These are phyloP conservation scores for Echites panduratus DNA, from an alignment of 257 asterid genomes.

Conservation along the genomic window DNA sequence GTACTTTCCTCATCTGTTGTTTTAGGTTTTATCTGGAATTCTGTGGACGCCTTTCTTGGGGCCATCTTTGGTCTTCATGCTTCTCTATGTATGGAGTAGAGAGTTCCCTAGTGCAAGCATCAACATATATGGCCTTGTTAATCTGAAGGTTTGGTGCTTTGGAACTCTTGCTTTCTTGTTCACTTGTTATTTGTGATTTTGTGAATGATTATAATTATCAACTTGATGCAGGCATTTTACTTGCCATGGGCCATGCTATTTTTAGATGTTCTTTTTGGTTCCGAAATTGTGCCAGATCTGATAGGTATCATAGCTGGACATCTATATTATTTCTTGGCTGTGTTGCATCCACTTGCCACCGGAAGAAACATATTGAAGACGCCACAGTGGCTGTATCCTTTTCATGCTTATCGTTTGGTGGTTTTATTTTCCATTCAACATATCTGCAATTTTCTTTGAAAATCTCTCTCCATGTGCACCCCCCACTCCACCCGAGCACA, in stretches of 20 bases:
- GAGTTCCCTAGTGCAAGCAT: constrained; percentile 81
- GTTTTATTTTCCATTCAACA: neutral
- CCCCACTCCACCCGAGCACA: neutral
- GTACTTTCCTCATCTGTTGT: constrained; percentile 14
- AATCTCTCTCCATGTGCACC: neutral
- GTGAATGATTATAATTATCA: constrained; percentile 7
- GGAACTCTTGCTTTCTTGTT: neutral
- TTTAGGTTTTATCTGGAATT: constrained; percentile 69
- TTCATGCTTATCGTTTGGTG: neutral
- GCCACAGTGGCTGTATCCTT: constrained; percentile 87
- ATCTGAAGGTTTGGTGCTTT: constrained; percentile 60
- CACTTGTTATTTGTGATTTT: neutral
- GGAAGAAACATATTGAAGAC: constrained; percentile 73
- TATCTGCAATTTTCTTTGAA: neutral
- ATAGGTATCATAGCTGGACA: constrained; percentile 89
- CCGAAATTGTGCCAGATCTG: constrained; percentile 70
- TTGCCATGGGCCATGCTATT: constrained; percentile 99
- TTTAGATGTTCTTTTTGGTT: constrained; percentile 80
- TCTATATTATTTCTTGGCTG: constrained; percentile 79
- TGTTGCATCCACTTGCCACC: constrained; percentile 90
- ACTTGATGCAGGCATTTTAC: constrained; percentile 71
- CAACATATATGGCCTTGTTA: constrained; percentile 80
- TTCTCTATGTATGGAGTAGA: constrained; percentile 92
- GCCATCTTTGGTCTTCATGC: constrained; percentile 92
- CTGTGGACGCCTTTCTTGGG: constrained; percentile 69